Evolutionary conservation across 495 filamentous ascomycete genomes (phyloP).

Genomic region (Penicillium ucsense): DNA sequence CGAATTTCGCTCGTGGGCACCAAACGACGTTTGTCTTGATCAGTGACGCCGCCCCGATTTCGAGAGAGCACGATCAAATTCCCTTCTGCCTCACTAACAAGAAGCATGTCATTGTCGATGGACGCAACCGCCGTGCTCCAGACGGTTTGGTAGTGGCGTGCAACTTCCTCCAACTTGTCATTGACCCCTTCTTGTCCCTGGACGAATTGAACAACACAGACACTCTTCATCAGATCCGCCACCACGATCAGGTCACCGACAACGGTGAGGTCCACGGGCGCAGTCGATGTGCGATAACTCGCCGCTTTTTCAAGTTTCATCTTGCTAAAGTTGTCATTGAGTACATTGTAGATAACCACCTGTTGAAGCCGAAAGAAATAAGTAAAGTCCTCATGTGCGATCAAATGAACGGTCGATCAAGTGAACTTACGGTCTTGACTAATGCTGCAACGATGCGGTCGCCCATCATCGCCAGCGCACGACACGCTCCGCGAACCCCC

Average conservation of each 20-base stretch:
- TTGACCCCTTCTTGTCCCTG: conserved; percentile 32
- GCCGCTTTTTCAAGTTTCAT: conserved; percentile 53
- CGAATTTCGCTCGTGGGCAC: conserved; percentile 69
- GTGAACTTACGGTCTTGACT: conserved; percentile 64
- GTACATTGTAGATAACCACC: conserved; percentile 51
- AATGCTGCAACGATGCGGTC: conserved; percentile 77
- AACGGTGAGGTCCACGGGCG: conserved; percentile 74
- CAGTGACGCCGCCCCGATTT: conserved; percentile 60
- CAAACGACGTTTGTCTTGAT: conserved; percentile 61
- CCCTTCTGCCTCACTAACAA: conserved; percentile 76
- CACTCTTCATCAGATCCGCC: conserved; percentile 88
- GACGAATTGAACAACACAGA: conserved; percentile 62
- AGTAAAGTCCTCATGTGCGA: neutral
- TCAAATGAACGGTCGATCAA: neutral
- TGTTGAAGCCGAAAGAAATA: conserved; percentile 9
- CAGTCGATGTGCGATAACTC: conserved; percentile 71
- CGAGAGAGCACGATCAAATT: conserved; percentile 73
- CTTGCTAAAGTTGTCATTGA: conserved; percentile 33
- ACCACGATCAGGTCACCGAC: conserved; percentile 64
- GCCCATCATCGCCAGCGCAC: conserved; percentile 62
- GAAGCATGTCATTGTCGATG: conserved; percentile 62
- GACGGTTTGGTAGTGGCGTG: conserved; percentile 67
- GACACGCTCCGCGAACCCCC: conserved; percentile 63
- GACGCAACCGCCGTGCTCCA: conserved; percentile 73
- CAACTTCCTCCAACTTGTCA: conserved; percentile 56